Conservation (phyloP, 176 grass and related monocot species). For the Canna indica region DNA sequence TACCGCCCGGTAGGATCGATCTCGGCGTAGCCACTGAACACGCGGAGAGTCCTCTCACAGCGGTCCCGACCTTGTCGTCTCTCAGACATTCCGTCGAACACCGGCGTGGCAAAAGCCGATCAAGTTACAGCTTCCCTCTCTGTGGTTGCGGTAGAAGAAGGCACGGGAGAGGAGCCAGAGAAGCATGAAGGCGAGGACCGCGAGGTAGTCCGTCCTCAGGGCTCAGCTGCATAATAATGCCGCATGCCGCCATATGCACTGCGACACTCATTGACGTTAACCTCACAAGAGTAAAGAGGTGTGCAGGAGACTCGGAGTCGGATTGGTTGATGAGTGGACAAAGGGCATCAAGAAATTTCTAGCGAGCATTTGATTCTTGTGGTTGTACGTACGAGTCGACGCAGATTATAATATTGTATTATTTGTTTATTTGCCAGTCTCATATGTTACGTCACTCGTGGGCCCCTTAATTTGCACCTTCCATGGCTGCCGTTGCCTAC, state of each 20-base stretch:
- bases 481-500: no score
- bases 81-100: conserved; percentile 12
- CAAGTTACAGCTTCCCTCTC: conserved; percentile 1
- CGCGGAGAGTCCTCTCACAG: background rate
- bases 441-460: no score
- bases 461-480: no score
- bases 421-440: no score
- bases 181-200: conserved; percentile 24
- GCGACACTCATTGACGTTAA: background rate
- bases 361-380: background rate
- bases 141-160: conserved; percentile 29
- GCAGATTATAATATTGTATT: no score
- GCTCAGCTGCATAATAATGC: no score
- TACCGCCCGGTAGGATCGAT: conserved; percentile 76
- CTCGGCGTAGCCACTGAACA: conserved; percentile 69
- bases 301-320: background rate
- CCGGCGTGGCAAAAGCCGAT: background rate
- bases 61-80: background rate
- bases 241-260: conserved; percentile 6
- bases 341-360: background rate
- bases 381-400: background rate
- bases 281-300: background rate
- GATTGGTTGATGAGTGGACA: background rate
- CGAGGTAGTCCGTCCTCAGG: no score
- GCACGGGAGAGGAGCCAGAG: conserved; percentile 49